Percentiles rank a stretch among this genome's conserved stretches.
These are phyloP conservation scores for Hirschioporus abietinus DNA, from an alignment of 768 basidiomycete species.

Conservation along the genomic window DNA sequence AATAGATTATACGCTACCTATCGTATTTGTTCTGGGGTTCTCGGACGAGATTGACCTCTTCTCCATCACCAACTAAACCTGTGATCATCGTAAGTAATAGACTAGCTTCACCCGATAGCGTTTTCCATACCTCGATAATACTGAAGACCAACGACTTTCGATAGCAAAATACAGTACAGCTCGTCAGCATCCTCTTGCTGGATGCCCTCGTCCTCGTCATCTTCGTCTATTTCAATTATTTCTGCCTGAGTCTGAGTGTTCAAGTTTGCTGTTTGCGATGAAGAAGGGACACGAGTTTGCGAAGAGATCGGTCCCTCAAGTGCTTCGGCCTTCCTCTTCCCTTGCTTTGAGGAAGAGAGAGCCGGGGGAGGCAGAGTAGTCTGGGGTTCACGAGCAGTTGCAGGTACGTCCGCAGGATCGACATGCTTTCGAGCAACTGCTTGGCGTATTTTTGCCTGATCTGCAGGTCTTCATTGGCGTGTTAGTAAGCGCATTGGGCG, in stretches of 20 bases:
- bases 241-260: conserved; percentile 8
- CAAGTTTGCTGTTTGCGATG: background rate
- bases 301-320: background rate
- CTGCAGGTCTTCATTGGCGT: conserved; percentile 37
- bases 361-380: conserved; percentile 9
- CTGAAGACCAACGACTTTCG: conserved; percentile 77
- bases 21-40: conserved; percentile 70
- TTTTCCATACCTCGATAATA: conserved; percentile 62
- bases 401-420: conserved; percentile 53
- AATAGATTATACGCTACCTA: conserved; percentile 32
- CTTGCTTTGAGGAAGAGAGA: conserved; percentile 1
- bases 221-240: conserved; percentile 29
- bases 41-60: conserved; percentile 64
- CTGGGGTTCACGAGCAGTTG: conserved; percentile 28
- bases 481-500: conserved; percentile 4
- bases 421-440: conserved; percentile 53
- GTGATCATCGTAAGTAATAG: background rate
- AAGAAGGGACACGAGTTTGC: background rate
- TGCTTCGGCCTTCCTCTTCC: conserved; percentile 6
- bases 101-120: background rate
- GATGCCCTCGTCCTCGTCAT: conserved; percentile 32
- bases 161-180: conserved; percentile 51
- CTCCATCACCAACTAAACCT: conserved; percentile 77
- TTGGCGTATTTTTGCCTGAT: conserved; percentile 55
- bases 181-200: conserved; percentile 59